Evolutionary conservation across 495 filamentous ascomycete species (phyloP).

Genomic region (Penicillium egyptiacum): DNA sequence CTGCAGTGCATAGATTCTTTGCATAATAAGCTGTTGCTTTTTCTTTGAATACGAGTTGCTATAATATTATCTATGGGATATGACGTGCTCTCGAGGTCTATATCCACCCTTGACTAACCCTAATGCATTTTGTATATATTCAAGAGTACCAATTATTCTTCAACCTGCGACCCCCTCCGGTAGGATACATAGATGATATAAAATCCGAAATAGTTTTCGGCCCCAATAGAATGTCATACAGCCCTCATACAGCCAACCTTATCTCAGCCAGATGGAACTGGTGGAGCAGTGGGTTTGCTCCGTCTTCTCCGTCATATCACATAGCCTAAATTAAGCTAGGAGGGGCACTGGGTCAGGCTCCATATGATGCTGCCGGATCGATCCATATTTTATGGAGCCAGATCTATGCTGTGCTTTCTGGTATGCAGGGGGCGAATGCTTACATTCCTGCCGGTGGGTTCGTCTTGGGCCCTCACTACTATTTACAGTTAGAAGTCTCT

Average conservation of each 20-base stretch:
- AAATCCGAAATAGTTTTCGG: not conserved
- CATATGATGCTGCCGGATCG: conserved; percentile 5
- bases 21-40: not conserved
- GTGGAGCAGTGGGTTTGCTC: conserved; percentile 23
- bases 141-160: not conserved
- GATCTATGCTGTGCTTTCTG: not conserved
- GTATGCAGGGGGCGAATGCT: conserved; percentile 9
- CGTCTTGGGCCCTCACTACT: not conserved
- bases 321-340: conserved; percentile 7
- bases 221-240: not conserved
- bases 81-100: not conserved
- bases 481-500: not conserved
- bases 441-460: not conserved
- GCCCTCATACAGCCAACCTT: conserved; percentile 1
- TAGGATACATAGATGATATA: not conserved
- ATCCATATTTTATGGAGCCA: conserved; percentile 13
- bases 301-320: conserved; percentile 24
- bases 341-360: conserved; percentile 23
- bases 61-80: not conserved
- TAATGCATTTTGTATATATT: not conserved
- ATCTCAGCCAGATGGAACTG: conserved; percentile 17
- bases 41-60: not conserved
- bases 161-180: too few relatives aligned
- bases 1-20: conserved; percentile 4
- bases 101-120: not conserved